These are phyloP conservation scores for Geosiphon pyriformis DNA, from an alignment of 192 early-diverging fungal species.

Conservation along the genomic window DNA sequence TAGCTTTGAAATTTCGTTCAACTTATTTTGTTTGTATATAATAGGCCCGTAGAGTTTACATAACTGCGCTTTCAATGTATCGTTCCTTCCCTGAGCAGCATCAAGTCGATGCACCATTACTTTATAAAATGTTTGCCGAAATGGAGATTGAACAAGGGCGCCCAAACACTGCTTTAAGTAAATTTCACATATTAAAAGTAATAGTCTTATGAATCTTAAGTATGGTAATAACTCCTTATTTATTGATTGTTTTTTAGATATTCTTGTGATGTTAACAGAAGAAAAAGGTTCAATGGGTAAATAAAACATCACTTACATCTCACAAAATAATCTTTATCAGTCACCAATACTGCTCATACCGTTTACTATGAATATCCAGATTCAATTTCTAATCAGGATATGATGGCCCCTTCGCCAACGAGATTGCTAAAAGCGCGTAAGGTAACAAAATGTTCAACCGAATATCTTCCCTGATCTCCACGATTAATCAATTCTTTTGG, in stretches of 20 bases:
- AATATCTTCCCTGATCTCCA: no score
- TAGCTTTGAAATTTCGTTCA: background rate
- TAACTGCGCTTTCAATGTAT: slow-evolving; percentile 37
- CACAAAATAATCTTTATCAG: no score
- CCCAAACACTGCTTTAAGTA: slow-evolving; percentile 38
- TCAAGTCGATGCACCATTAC: slow-evolving; percentile 31
- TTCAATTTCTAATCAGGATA: slow-evolving; percentile 10
- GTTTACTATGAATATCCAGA: background rate
- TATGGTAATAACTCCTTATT: no score
- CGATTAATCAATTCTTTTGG: no score
- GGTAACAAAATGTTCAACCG: no score
- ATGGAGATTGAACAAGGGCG: slow-evolving; percentile 47
- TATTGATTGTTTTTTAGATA: background rate
- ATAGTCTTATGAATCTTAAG: no score
- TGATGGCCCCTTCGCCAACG: slow-evolving; percentile 7
- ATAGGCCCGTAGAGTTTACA: slow-evolving; percentile 47
- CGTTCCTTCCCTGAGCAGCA: slow-evolving; percentile 33
- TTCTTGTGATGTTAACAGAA: slow-evolving; percentile 10
- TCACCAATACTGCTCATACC: background rate
- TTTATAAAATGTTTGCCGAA: slow-evolving; percentile 45
- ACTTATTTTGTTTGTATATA: background rate
- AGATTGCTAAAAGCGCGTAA: slow-evolving; percentile 32
- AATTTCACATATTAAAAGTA: background rate
- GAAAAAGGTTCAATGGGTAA: slow-evolving; percentile 7
- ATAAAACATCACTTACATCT: no score